Evolutionary conservation across 768 basidiomycete species (phyloP).

Genomic region (Dendrothele bispora): DNA sequence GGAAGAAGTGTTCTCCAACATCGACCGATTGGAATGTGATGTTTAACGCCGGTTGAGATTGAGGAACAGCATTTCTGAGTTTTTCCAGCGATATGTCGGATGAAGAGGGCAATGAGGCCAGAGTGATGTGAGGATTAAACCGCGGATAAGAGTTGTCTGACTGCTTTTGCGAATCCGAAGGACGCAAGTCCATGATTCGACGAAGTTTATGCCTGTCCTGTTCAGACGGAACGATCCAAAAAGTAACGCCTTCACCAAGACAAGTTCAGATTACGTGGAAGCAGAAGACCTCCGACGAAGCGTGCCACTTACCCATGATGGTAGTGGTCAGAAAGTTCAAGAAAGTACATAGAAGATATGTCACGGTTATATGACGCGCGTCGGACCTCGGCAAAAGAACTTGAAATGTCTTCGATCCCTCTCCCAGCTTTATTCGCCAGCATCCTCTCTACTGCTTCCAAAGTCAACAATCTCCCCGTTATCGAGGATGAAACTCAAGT

Average conservation of each 20-base stretch:
- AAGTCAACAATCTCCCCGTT: constrained; percentile 37
- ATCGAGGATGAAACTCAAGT: constrained; percentile 46
- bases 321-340: no score
- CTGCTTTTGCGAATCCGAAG: constrained; percentile 19
- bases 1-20: constrained; percentile 64
- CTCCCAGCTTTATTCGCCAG: constrained; percentile 38
- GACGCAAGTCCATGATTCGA: constrained; percentile 43
- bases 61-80: constrained; percentile 41
- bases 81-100: constrained; percentile 25
- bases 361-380: no score
- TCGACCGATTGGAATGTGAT: constrained; percentile 54
- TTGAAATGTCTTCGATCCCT: constrained; percentile 24
- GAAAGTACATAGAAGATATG: no score
- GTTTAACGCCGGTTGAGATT: constrained; percentile 28
- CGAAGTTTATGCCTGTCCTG: constrained; percentile 42
- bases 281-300: no score
- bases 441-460: constrained; percentile 37
- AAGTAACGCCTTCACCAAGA: no score
- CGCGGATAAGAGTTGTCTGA: constrained; percentile 50
- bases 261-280: no score
- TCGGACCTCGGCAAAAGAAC: no score
- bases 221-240: constrained; percentile 71
- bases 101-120: constrained; percentile 42
- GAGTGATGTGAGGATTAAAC: constrained; percentile 73
- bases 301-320: no score